Evolutionary conservation across 257 asterid species (phyloP).

Genomic region (Avicennia marina): DNA sequence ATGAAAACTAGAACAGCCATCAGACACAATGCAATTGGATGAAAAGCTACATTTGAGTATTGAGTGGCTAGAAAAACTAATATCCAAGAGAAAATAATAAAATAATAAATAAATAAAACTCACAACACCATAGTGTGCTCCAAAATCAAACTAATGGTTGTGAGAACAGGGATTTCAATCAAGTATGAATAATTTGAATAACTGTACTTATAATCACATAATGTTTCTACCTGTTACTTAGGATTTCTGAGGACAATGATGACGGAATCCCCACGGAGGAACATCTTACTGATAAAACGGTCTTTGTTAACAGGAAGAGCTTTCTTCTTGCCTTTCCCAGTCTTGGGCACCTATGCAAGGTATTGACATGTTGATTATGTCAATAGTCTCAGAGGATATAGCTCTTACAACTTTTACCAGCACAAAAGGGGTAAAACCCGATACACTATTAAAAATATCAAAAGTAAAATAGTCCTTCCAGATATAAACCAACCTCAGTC

Average conservation of each 20-base stretch:
- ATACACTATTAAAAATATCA: background rate
- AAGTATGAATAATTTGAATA: no score
- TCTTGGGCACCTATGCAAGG: conserved; percentile 60
- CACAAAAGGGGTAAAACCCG: background rate
- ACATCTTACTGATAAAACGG: conserved; percentile 84
- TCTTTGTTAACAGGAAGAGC: conserved; percentile 85
- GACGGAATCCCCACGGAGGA: conserved; percentile 91
- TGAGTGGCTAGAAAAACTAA: no score
- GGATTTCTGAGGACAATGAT: conserved; percentile 86
- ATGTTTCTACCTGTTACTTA: conserved; percentile 65
- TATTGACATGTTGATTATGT: conserved; percentile 1
- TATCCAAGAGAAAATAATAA: no score
- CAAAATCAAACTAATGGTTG: no score
- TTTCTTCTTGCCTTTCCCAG: conserved; percentile 92
- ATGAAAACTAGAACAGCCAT: no score
- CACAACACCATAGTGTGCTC: no score
- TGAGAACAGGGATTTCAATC: no score
- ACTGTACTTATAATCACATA: no score
- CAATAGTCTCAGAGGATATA: conserved; percentile 4
- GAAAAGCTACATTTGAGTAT: no score
- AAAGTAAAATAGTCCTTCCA: background rate
- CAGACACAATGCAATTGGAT: no score
- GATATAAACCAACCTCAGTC: conserved; percentile 64
- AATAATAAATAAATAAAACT: no score
- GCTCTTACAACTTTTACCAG: no score